These are phyloP conservation scores for Tuctoria greenei DNA, from an alignment of 176 grass and related monocot genomes.

Conservation along the genomic window DNA sequence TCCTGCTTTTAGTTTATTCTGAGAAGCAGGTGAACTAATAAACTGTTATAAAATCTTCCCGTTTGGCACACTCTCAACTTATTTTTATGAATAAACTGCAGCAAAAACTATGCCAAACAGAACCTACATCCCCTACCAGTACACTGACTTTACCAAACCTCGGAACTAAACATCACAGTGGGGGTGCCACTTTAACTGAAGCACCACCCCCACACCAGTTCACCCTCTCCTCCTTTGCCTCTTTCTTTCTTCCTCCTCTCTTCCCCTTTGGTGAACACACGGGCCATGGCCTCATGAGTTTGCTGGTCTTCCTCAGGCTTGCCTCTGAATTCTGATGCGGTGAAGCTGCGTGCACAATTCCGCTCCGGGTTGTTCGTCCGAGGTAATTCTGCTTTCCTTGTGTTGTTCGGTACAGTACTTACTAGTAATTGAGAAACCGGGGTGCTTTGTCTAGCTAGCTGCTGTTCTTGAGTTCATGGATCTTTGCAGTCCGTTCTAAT, in stretches of 20 bases:
- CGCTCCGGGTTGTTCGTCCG: not conserved
- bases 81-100: too few species aligned
- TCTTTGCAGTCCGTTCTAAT: not conserved
- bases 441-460: not conserved
- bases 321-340: not conserved
- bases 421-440: not conserved
- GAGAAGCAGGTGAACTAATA: too few species aligned
- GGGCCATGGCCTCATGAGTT: constrained; percentile 39
- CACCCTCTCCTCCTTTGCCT: constrained; percentile 9
- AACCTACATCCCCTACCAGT: constrained; percentile 43
- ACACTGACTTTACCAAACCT: constrained; percentile 66
- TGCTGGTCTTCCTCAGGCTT: constrained; percentile 25
- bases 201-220: constrained; percentile 30
- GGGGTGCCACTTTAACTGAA: constrained; percentile 58
- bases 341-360: constrained; percentile 29
- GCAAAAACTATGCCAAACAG: too few species aligned
- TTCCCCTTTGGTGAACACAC: constrained; percentile 16
- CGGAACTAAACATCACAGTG: constrained; percentile 48
- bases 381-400: constrained; percentile 24
- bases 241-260: not conserved
- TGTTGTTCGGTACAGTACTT: not conserved
- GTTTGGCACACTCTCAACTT: too few species aligned
- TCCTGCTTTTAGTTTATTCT: too few species aligned
- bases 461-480: constrained; percentile 11
- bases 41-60: too few species aligned